Conservation (phyloP, 305 asterid species). For the Fraxinus dipetala region DNA sequence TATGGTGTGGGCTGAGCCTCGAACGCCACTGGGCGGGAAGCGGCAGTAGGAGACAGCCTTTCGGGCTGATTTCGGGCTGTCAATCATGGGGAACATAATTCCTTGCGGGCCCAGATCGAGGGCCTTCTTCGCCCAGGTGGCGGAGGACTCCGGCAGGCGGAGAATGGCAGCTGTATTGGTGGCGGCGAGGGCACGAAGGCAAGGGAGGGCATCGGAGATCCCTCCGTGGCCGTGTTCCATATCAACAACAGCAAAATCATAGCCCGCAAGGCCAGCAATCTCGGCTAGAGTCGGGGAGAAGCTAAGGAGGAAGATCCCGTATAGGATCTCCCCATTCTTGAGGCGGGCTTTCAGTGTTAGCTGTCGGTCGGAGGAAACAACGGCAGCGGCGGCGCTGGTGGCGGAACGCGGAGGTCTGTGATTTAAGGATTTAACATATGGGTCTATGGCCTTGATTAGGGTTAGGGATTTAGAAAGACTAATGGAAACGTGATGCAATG, state of each 20-base stretch:
- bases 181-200: constrained; percentile 74
- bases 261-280: constrained; percentile 75
- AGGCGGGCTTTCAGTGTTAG: constrained; percentile 65
- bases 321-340: constrained; percentile 48
- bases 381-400: constrained; percentile 12
- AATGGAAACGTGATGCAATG: neutral
- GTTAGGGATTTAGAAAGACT: constrained; percentile 17
- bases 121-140: constrained; percentile 80
- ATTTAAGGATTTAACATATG: constrained; percentile 14
- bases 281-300: constrained; percentile 78
- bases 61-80: constrained; percentile 55
- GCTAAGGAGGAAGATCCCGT: constrained; percentile 63
- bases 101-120: constrained; percentile 95
- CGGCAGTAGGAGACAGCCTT: constrained; percentile 79
- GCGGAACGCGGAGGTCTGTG: constrained; percentile 26
- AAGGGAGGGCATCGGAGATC: constrained; percentile 57
- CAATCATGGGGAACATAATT: constrained; percentile 93
- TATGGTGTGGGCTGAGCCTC: constrained; percentile 85
- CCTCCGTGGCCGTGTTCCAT: constrained; percentile 97
- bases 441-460: constrained; percentile 22
- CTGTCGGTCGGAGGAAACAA: constrained; percentile 14
- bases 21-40: constrained; percentile 69
- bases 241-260: constrained; percentile 84
- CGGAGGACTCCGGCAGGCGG: constrained; percentile 76
- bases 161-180: constrained; percentile 70